Evolutionary conservation across 768 basidiomycete genomes (phyloP), one percentile per base, ranked within the genome.

Genomic region (Hebeloma cylindrosporum): DNA sequence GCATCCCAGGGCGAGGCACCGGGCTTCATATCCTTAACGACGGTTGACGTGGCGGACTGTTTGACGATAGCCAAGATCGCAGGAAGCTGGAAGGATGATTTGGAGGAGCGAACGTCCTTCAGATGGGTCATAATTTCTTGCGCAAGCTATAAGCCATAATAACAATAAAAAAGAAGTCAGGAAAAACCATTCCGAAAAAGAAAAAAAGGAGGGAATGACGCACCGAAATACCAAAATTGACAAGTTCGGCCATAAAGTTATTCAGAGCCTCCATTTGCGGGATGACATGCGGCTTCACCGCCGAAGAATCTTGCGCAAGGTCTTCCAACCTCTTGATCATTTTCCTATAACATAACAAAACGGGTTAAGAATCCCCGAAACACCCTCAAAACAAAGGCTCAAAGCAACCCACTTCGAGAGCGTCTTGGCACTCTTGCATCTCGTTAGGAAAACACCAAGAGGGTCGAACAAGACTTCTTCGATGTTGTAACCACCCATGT

Each of bases 141-240:
- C 0, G 94, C 93, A 35, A 97, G 79, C 91, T 94, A 40, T 0
- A 46, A 23, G 13, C n/a, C 40, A 18, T 17, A 48, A 44, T 18
- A 16, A 40, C 17, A 11, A 29, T 17, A 22, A 32, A 40, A 43
- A 21, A 26, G 14, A 38, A n/a, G n/a, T n/a, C n/a, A n/a, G n/a
- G n/a, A n/a, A n/a, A n/a, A n/a, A n/a, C n/a, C n/a, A n/a, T n/a
- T n/a, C n/a, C n/a, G n/a, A n/a, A n/a, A n/a, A n/a, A 28, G 4
- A 16, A 5, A 18, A 38, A 27, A 25, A 14, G 14, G 16, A 14
- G 20, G 22, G 4, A 32, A 36, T 17, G 13, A 61, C 83, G 42
- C 48, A 91, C 92, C 41, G 88, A 87, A 43, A 96, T 88, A 60
- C 91, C 91, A 60, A 95, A 90, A 65, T 94, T 91, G 52, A 93